Conservation (phyloP, 257 asterid species). For the Cynanchum wilfordii region DNA sequence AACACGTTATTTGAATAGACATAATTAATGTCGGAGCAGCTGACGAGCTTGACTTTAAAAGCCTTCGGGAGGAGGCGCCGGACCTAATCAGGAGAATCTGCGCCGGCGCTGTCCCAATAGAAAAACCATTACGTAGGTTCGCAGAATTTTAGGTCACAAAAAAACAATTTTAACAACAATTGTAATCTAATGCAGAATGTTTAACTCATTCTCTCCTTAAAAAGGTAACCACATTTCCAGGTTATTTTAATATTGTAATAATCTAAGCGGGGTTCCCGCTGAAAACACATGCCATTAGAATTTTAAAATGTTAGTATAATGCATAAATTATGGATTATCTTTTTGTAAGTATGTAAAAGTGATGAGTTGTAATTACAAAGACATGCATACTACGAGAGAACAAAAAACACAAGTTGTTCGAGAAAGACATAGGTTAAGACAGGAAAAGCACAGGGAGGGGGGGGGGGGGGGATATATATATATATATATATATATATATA, state of each 20-base stretch:
- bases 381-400: neutral
- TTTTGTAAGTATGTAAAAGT: neutral
- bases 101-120: neutral
- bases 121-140: neutral
- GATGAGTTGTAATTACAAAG: slow-evolving; percentile 12
- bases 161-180: no score
- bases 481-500: no score
- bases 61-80: neutral
- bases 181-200: neutral
- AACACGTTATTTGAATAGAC: neutral
- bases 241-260: slow-evolving; percentile 2
- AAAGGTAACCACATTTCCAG: slow-evolving; percentile 6
- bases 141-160: slow-evolving; percentile 6
- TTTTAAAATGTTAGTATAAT: neutral
- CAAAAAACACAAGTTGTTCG: neutral
- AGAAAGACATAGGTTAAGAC: slow-evolving; percentile 5
- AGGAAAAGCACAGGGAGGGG: neutral
- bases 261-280: slow-evolving; percentile 11
- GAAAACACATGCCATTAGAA: slow-evolving; percentile 17
- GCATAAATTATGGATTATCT: slow-evolving; percentile 11
- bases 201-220: neutral
- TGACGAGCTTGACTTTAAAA: neutral
- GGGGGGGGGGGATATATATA: no score
- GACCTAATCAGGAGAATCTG: slow-evolving; percentile 2
- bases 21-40: neutral